Base-by-base conservation (phyloP, 108 stramenopile species). In the Pseudonitzschia multiseries region DNA sequence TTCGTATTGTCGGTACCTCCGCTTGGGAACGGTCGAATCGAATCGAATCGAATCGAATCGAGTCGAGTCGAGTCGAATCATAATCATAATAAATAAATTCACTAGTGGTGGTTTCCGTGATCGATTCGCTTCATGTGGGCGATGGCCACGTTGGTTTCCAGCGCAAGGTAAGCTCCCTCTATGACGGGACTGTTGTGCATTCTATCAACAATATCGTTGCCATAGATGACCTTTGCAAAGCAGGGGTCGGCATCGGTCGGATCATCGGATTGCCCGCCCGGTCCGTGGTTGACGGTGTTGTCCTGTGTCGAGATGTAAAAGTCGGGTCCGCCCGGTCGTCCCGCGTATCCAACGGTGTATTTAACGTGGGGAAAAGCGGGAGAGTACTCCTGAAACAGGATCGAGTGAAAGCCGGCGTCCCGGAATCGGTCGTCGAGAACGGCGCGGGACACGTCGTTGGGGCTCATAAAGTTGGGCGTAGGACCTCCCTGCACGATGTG, bases 321-420 rank as follows among this genome's bases (percentile, higher is more conserved):
- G 56, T 94, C 93, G 21, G 95, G 93, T 20, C 97, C 97, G 18
- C 90, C 95, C 2, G 97, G 97, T 50, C 97, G 81, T 57, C 95
- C 97, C 4, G 92, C 86, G 56, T 90, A 90, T 8, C 94, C 96
- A 10, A 95, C 32, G 9, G 96, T 93, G 69, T 83, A 92, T 73
- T 85, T 60, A 17, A 72, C 73, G 68, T 97, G 96, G 4, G 87
- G 90, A 68, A 77, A 92, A 0, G 81, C 69, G 1, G 79, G 71
- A 41, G 84, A 83, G 81, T 97, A 97, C 67, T 97, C 96, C 70
- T 93, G 93, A 72, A 88, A 97, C 27, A 78, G 33, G 21, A 84
- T 57, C 21, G 57, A 69, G n/a, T 69, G 32, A 60, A 78, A 72
- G 28, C 79, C 80, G 8, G 68, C 59, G 14, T 87, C 74, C 14